Percentiles rank a stretch among this genome's conserved stretches.
Conservation (phyloP, 495 filamentous ascomycete species). For the Aspergillus campestris region DNA sequence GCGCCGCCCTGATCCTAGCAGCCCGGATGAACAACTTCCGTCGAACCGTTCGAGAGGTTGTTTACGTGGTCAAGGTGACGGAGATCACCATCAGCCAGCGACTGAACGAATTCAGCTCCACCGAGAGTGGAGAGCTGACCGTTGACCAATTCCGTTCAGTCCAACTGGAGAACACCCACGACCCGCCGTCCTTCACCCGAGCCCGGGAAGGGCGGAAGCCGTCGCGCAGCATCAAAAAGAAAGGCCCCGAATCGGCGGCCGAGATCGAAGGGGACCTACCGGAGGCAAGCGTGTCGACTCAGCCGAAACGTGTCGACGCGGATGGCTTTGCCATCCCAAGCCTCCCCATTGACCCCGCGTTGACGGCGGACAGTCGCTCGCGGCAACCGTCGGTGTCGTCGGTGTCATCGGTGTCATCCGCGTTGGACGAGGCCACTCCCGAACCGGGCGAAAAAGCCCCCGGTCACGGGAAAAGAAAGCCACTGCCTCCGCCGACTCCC, state of each 20-base stretch:
- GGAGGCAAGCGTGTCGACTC: constrained; percentile 13
- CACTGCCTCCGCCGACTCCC: constrained; percentile 23
- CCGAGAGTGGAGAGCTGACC: constrained; percentile 67
- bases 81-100: constrained; percentile 84
- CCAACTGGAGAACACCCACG: constrained; percentile 54
- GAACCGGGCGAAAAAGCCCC: constrained; percentile 14
- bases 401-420: constrained; percentile 13
- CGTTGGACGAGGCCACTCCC: constrained; percentile 15
- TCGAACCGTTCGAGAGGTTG: constrained; percentile 81
- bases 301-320: constrained; percentile 33
- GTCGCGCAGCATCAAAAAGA: constrained; percentile 26
- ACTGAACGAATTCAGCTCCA: constrained; percentile 79
- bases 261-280: constrained; percentile 33
- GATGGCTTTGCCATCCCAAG: constrained; percentile 42
- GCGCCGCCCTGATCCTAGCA: constrained; percentile 87
- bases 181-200: constrained; percentile 77
- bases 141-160: constrained; percentile 78
- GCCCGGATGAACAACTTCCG: constrained; percentile 97
- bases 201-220: constrained; percentile 41
- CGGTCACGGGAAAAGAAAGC: constrained; percentile 10
- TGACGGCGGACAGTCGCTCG: constrained; percentile 17
- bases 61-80: constrained; percentile 92
- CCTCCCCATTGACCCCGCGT: constrained; percentile 37
- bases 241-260: constrained; percentile 38
- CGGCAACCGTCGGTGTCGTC: constrained; percentile 11